Base-by-base conservation (phyloP, 805 yeast genomes). In the Lachancea lanzarotensis region DNA sequence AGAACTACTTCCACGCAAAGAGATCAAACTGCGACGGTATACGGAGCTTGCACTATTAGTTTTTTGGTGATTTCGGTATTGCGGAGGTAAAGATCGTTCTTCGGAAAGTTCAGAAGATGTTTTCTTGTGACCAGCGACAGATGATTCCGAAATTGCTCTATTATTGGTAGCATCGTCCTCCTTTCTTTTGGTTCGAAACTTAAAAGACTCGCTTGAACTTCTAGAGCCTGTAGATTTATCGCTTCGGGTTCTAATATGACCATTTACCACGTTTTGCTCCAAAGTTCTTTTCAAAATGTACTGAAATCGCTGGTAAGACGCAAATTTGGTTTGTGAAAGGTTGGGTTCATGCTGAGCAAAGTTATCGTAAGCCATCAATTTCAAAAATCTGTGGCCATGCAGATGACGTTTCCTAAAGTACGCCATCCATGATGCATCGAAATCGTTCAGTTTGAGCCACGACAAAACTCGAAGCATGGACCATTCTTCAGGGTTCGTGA, bases 401-500 rank as follows among this genome's bases (percentile, higher is more conserved):
- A 89, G 68, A 40, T 77, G 76, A 48, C 78, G 71, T 35, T 71
- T 70, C 34, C 67, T 66, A 62, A 89, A 84, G 15, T 80, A 74
- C 3, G 70, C 75, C n/a, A 75, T 68, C 96, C 96, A 89, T 12
- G 81, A 69, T 3, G 73, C 75, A 52, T 83, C 82, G 63, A 89
- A 89, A 17, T 75, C 72, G 59, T 88, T 74, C n/a, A 63, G 53
- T 7, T 74, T 80, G 20, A 89, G 69, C 95, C 95, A 89, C 39
- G 67, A 59, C 0, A 72, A 47, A 1, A 88, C 90, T 42, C 84
- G 71, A n/a, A 73, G 78, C 50, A 75, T 66, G 1, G 82, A 78
- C 96, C 96, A 88, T 47, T 78, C 81, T 5, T 70, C 72, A 1
- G 84, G 78, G 43, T 71, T 70, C 27, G 69, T 68, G 0, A 74